These are phyloP conservation scores for Aspergillus ruber DNA, from an alignment of 2,329 filamentous ascomycete genomes.

Conservation along the genomic window DNA sequence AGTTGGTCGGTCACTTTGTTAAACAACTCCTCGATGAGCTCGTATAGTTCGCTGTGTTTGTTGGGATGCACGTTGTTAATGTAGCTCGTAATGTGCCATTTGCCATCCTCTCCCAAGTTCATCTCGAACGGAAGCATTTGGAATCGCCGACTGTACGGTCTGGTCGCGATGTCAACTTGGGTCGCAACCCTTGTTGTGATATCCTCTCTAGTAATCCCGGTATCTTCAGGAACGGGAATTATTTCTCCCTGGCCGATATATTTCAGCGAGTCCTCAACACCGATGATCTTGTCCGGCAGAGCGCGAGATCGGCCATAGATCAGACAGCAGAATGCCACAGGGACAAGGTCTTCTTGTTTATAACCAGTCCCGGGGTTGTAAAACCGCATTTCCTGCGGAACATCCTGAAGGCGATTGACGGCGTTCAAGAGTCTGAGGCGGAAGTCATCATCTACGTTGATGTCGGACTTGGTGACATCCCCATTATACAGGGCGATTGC, in stretches of 20 bases:
- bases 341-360: constrained; percentile 56
- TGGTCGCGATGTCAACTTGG: constrained; percentile 20
- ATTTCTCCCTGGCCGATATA: constrained; percentile 18
- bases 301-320: constrained; percentile 27
- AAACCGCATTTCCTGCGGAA: constrained; percentile 47
- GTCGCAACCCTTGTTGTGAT: constrained; percentile 23
- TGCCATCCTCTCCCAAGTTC: constrained; percentile 21
- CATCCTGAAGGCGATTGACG: constrained; percentile 45
- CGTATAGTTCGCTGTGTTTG: constrained; percentile 29
- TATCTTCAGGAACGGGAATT: constrained; percentile 19
- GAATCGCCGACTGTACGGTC: constrained; percentile 29
- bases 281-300: constrained; percentile 19
- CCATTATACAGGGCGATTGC: constrained; percentile 44
- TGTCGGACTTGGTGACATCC: constrained; percentile 51
- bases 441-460: constrained; percentile 34
- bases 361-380: constrained; percentile 53
- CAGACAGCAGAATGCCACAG: constrained; percentile 59
- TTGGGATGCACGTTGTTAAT: constrained; percentile 43
- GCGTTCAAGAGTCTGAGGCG: constrained; percentile 38
- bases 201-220: constrained; percentile 25
- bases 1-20: constrained; percentile 20
- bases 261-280: constrained; percentile 19
- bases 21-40: constrained; percentile 32
- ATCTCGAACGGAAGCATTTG: constrained; percentile 44
- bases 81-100: constrained; percentile 33